These are phyloP conservation scores for Plantago elongata DNA, from an alignment of 257 asterid genomes.

Conservation along the genomic window DNA sequence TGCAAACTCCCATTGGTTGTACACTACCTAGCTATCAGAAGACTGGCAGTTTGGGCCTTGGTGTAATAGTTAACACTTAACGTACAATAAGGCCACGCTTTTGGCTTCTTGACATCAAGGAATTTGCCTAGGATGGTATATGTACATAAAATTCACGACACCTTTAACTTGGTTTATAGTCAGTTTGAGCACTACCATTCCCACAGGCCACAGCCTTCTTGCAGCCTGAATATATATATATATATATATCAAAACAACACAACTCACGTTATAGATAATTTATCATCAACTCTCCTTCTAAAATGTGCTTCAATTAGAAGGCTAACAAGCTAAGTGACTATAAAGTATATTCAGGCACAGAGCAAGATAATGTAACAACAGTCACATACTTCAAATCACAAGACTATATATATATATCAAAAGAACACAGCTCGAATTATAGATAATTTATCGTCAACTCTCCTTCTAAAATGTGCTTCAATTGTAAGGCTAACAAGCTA, in stretches of 20 bases:
- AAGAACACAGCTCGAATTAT: background rate
- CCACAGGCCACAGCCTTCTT: too few relatives aligned
- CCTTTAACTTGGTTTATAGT: background rate
- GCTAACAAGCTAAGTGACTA: constrained; percentile 14
- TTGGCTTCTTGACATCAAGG: background rate
- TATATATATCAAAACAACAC: background rate
- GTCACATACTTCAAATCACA: constrained; percentile 6
- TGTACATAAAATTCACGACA: background rate
- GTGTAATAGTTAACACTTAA: background rate
- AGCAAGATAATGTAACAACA: constrained; percentile 3
- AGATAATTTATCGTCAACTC: background rate
- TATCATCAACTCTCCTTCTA: background rate
- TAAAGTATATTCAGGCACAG: background rate
- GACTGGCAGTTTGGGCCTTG: background rate
- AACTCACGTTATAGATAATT: constrained; percentile 1
- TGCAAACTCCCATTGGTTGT: too few relatives aligned
- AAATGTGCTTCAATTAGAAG: background rate
- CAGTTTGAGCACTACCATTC: too few relatives aligned
- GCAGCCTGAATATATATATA: too few relatives aligned
- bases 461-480: background rate
- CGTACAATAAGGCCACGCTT: background rate
- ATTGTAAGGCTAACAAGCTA: constrained; percentile 9
- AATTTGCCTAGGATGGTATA: background rate
- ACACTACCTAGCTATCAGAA: background rate
- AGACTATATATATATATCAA: background rate